Conservation (phyloP, 2,329 filamentous ascomycete genomes). For the Trichoderma atrobrunneum region DNA sequence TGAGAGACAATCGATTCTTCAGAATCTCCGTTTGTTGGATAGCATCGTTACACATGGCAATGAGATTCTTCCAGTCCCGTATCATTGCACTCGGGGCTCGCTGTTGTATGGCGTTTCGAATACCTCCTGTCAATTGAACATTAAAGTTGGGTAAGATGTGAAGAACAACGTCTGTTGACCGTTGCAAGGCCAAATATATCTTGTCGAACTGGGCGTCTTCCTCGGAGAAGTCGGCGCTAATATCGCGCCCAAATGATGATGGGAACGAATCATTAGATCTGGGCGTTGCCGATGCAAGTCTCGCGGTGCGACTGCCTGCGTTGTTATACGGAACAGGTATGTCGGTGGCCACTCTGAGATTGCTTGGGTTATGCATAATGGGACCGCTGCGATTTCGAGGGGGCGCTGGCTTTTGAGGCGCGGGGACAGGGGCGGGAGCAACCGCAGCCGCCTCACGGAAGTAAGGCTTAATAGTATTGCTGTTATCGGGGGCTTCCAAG, state of each 20-base stretch:
- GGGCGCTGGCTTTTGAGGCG: constrained; percentile 45
- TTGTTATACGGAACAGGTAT: constrained; percentile 47
- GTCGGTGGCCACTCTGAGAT: constrained; percentile 56
- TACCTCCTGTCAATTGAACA: constrained; percentile 61
- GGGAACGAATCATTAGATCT: constrained; percentile 79
- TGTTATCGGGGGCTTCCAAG: constrained; percentile 27
- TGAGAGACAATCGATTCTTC: constrained; percentile 67
- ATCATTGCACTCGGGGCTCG: constrained; percentile 58
- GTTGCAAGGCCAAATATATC: constrained; percentile 74
- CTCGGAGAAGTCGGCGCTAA: constrained; percentile 63
- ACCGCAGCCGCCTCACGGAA: constrained; percentile 48
- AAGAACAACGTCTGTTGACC: constrained; percentile 70
- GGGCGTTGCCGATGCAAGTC: constrained; percentile 63
- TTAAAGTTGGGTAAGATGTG: constrained; percentile 68
- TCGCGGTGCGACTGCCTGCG: constrained; percentile 48
- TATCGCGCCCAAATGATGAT: constrained; percentile 47
- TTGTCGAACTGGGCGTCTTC: constrained; percentile 80
- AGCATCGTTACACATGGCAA: constrained; percentile 67
- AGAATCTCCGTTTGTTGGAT: constrained; percentile 72
- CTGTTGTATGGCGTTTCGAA: constrained; percentile 61
- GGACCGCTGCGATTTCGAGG: constrained; percentile 36
- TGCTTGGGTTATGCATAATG: constrained; percentile 49
- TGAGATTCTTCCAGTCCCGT: constrained; percentile 66
- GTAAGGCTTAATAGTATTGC: constrained; percentile 50
- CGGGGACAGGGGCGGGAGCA: constrained; percentile 50